Evolutionary conservation across 371 early-diverging fungal species (phyloP).

Genomic region (Capillidium heterosporum): DNA sequence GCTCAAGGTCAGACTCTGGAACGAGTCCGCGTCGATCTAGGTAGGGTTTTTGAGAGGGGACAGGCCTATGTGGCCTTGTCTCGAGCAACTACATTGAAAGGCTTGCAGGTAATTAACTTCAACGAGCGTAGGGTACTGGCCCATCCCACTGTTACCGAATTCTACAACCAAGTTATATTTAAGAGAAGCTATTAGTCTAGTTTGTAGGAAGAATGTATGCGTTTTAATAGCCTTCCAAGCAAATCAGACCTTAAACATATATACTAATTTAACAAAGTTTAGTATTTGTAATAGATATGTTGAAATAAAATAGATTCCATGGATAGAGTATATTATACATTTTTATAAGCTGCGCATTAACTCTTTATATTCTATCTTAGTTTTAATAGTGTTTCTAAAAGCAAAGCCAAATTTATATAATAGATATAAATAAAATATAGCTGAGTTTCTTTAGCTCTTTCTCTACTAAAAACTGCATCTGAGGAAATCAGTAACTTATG

Average conservation of each 20-base stretch:
- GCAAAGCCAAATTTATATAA: too few relatives aligned
- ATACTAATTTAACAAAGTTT: slow-evolving; percentile 7
- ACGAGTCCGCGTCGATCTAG: slow-evolving; percentile 54
- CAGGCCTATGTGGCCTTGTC: slow-evolving; percentile 84
- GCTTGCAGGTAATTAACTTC: slow-evolving; percentile 59
- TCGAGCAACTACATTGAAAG: slow-evolving; percentile 39
- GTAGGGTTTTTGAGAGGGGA: slow-evolving; percentile 55
- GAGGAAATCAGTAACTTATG: too few relatives aligned
- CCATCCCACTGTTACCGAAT: slow-evolving; percentile 43
- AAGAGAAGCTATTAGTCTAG: background rate
- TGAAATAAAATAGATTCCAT: background rate
- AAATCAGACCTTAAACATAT: slow-evolving; percentile 20
- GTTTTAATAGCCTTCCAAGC: background rate
- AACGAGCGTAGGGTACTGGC: slow-evolving; percentile 36
- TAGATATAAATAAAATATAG: too few relatives aligned
- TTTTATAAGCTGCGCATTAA: too few relatives aligned
- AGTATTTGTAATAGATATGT: background rate
- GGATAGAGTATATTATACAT: too few relatives aligned
- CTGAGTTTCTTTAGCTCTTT: too few relatives aligned
- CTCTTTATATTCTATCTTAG: too few relatives aligned
- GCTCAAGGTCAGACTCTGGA: slow-evolving; percentile 85
- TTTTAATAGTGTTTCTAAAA: too few relatives aligned
- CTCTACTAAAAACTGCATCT: too few relatives aligned
- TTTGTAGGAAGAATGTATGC: background rate
- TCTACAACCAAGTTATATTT: slow-evolving; percentile 17